phyloP scores from a whole-genome alignment of 768 basidiomycete species.

The Tricholomella constricta region DNA sequence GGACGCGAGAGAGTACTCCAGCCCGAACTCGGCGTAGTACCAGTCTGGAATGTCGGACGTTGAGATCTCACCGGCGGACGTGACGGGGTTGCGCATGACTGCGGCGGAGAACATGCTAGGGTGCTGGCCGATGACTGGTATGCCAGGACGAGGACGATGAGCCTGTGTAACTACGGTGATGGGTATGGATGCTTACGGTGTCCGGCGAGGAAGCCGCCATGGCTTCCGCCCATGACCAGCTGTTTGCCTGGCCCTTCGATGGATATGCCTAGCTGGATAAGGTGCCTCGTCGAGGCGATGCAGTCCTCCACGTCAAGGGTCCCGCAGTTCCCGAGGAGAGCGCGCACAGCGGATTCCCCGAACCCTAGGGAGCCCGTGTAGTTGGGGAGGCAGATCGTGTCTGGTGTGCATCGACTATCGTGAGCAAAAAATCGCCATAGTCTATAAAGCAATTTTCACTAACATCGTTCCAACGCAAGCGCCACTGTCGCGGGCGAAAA shows the following conservation, averaged over 20 bases:
- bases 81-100: slow-evolving; percentile 70
- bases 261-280: slow-evolving; percentile 52
- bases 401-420: no score
- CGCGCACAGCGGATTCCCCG: slow-evolving; percentile 60
- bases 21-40: slow-evolving; percentile 52
- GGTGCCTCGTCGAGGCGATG: slow-evolving; percentile 51
- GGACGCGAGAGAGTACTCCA: slow-evolving; percentile 41
- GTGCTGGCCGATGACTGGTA: slow-evolving; percentile 60
- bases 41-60: slow-evolving; percentile 73
- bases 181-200: slow-evolving; percentile 47
- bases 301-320: slow-evolving; percentile 67
- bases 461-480: slow-evolving; percentile 63
- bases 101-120: slow-evolving; percentile 65
- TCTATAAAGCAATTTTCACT: slow-evolving; percentile 22
- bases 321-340: slow-evolving; percentile 61
- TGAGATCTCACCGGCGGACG: slow-evolving; percentile 56
- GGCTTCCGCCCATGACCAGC: slow-evolving; percentile 65
- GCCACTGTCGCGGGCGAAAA: slow-evolving; percentile 48
- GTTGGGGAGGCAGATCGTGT: slow-evolving; percentile 61
- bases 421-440: no score
- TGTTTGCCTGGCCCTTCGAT: slow-evolving; percentile 50
- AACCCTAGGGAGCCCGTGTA: slow-evolving; percentile 71
- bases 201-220: slow-evolving; percentile 65
- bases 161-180: background rate
- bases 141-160: background rate